Evolutionary conservation across 139 green algal genomes (phyloP), one percentile per base, ranked within the genome.

Genomic region (Haematococcus lacustris): DNA sequence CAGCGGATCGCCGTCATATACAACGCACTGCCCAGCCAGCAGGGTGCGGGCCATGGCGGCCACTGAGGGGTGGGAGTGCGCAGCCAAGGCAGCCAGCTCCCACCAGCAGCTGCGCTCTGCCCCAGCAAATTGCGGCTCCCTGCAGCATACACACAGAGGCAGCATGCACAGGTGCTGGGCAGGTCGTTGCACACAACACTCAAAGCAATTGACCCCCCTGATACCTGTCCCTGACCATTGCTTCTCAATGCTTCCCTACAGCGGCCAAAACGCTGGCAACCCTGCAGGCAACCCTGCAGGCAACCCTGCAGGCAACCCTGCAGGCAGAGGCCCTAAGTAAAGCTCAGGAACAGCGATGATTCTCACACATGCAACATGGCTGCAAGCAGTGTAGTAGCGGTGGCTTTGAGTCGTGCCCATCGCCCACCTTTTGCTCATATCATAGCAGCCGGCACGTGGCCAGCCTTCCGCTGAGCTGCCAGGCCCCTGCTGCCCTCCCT

Each of bases 1-100:
- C 34, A 98, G 80, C 3, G 94, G 94, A 82, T 98, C 92, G 4
- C 94, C 94, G 35, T 78, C 71, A 77, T 97, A 98, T 25, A 86
- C 28, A 30, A 41, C 9, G 32, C 6, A 28, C 28, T 28, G 6
- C 40, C 28, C 28, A 9, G 62, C 34, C 28, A 41, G 62, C 33
- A 68, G 59, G 67, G 40, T 62, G 67, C 85, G 76, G 0, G 94
- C 89, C 83, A 98, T 95, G 40, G 91, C 90, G 0, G 88, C 80
- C n/a, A 96, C 93, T 0, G 82, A 92, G 30, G 94, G 94, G 78
- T 98, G 94, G 38, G 80, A 76, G 79, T 98, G 93, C 2, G 25
- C 23, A 1, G 90, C 85, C 34, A 98, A 86, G 35, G 65, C 53
- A 6, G 65, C 71, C 40, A 98, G 87, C 88, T 98, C 94, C 94